Percentiles rank a stretch among this genome's conserved stretches.
Conservation (phyloP, 2,329 filamentous ascomycete genomes). For the Anisogramma anomala region DNA sequence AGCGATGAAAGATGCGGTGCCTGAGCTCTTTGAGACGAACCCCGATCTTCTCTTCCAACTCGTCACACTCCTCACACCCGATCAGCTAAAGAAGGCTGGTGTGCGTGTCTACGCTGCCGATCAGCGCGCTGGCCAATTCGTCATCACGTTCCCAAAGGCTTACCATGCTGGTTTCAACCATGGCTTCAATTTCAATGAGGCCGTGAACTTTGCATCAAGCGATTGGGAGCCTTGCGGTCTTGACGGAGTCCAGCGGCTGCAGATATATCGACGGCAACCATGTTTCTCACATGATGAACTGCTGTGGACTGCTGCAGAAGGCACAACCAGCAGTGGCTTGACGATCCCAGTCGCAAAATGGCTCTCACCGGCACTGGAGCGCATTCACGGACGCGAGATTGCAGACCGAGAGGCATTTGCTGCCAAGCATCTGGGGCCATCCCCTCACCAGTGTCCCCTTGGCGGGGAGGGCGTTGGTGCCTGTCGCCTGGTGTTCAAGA, state of each 20-base stretch:
- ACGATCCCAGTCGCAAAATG: slow-evolving; percentile 88
- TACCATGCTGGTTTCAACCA: slow-evolving; percentile 99
- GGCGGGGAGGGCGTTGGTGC: slow-evolving; percentile 33
- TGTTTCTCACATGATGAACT: slow-evolving; percentile 97
- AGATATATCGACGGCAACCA: slow-evolving; percentile 78
- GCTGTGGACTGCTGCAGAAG: slow-evolving; percentile 77
- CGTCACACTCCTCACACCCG: slow-evolving; percentile 88
- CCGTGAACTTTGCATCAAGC: slow-evolving; percentile 88
- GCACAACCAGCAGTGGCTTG: slow-evolving; percentile 50
- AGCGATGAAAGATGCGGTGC: slow-evolving; percentile 89
- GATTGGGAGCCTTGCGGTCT: slow-evolving; percentile 95
- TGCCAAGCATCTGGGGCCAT: slow-evolving; percentile 46
- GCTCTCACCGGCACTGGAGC: slow-evolving; percentile 76
- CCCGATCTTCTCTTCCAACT: slow-evolving; percentile 93
- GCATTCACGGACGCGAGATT: slow-evolving; percentile 64
- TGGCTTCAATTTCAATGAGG: slow-evolving; percentile 97
- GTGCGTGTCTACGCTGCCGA: slow-evolving; percentile 92
- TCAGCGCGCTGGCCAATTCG: slow-evolving; percentile 88
- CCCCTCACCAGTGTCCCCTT: slow-evolving; percentile 43
- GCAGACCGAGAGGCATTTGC: slow-evolving; percentile 57
- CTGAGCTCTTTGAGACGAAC: slow-evolving; percentile 92
- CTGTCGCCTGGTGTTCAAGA: slow-evolving; percentile 50
- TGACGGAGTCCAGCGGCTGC: slow-evolving; percentile 72
- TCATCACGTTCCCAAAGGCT: slow-evolving; percentile 91
- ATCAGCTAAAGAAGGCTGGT: slow-evolving; percentile 83